Percentiles rank a stretch among this genome's conserved stretches.
Evolutionary conservation across 257 asterid species (phyloP).

Genomic region (Rauvolfia tetraphylla): DNA sequence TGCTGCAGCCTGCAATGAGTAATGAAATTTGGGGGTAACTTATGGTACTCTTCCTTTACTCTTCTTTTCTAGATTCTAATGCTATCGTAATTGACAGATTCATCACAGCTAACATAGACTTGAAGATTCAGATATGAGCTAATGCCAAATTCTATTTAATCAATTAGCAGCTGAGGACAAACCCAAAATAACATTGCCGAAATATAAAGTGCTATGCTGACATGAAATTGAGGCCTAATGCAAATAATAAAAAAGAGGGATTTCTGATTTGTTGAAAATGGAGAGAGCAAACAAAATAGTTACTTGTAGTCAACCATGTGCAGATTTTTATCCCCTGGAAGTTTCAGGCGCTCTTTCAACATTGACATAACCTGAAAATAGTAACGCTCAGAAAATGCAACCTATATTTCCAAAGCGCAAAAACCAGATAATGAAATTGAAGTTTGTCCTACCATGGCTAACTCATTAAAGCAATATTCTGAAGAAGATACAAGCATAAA

Average conservation of each 20-base stretch:
- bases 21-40: background rate
- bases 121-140: background rate
- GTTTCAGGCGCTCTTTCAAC: conserved; percentile 79
- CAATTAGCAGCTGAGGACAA: background rate
- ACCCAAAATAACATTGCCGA: background rate
- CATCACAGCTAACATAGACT: background rate
- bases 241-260: conserved; percentile 1
- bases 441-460: background rate
- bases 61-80: background rate
- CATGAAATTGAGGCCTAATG: background rate
- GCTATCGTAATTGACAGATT: background rate
- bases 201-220: background rate
- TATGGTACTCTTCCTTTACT: background rate
- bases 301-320: conserved; percentile 88
- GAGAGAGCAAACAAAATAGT: conserved; percentile 9
- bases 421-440: background rate
- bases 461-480: background rate
- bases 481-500: background rate
- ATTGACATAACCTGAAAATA: conserved; percentile 60
- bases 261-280: background rate
- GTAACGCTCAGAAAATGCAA: background rate
- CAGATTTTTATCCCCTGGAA: conserved; percentile 58
- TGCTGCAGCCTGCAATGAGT: background rate
- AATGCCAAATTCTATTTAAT: background rate
- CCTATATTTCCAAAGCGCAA: background rate